Evolutionary conservation across 177 flowering plant genomes (phyloP), one percentile per base, ranked within the genome.

Genomic region (Vitis hybrid): DNA sequence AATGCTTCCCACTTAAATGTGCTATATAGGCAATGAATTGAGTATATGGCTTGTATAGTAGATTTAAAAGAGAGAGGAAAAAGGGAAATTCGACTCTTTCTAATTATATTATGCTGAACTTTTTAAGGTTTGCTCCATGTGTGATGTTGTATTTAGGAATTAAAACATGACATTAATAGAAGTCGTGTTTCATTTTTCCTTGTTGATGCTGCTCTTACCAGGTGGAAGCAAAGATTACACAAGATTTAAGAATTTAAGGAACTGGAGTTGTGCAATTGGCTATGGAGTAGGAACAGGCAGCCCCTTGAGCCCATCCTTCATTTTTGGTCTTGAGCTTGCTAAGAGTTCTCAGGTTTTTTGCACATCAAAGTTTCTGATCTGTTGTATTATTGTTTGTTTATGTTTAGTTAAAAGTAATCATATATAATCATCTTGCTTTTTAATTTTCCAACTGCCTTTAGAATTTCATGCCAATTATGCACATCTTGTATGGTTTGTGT

Each of bases 291-390:
- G 97, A 58, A 85, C 92, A 59, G 84, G 84, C 64, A 89, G 99
- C 75, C 97, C 97, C 51, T 71, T 92, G 84, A 92, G 88, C 68
- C 99, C 99, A 71, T 92, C 99, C 19, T 92, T 85, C 85, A 94
- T 89, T 79, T 92, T 94, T 80, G 76, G 91, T 71, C 93, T 92
- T 80, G 99, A 94, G 77, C 84, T 92, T 74, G 94, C 88, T 21
- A 85, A 80, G 72, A 86, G 82, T 74, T 86, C 92, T 26, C 87
- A 89, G 97, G 99, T 94, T 69, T 66, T 76, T 68, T 51, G 16
- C 52, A 11, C 39, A n/a, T 45, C n/a, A 1, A 8, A 15, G 22
- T 49, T 53, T 26, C 67, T 15, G 13, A 2, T 8, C 2, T 50
- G 16, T 13, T 33, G 39, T 4, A 10, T 56, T 52, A 1, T 56